phyloP scores from a whole-genome alignment of 805 yeast species.

The Wickerhamiella domercqiae region DNA sequence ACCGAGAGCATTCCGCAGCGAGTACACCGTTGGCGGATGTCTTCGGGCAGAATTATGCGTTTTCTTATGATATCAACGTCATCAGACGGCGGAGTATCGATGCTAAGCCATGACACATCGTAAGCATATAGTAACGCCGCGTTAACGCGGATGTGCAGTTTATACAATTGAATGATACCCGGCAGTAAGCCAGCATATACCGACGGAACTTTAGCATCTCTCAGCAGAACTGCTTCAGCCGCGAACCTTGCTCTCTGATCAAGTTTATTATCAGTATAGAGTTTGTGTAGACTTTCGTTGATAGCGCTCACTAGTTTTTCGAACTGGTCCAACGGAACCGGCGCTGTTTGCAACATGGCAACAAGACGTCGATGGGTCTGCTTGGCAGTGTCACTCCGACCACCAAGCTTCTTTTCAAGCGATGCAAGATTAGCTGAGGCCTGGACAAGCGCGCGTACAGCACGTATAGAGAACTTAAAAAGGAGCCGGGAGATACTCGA shows the following conservation, averaged over 20 bases:
- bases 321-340: constrained; percentile 14
- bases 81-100: constrained; percentile 18
- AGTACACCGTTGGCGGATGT: constrained; percentile 31
- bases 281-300: constrained; percentile 13
- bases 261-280: constrained; percentile 11
- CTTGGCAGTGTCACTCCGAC: constrained; percentile 5
- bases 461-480: constrained; percentile 25
- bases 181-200: constrained; percentile 26
- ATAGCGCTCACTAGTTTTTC: constrained; percentile 12
- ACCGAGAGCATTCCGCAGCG: constrained; percentile 39
- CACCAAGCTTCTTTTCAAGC: constrained; percentile 7
- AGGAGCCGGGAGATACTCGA: constrained; percentile 25
- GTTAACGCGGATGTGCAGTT: constrained; percentile 29
- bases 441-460: constrained; percentile 22
- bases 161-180: constrained; percentile 34
- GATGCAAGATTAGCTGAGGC: constrained; percentile 10
- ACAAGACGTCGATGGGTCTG: constrained; percentile 12
- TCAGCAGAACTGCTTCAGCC: constrained; percentile 19
- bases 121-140: constrained; percentile 44
- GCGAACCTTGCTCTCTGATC: constrained; percentile 7
- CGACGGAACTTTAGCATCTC: constrained; percentile 39
- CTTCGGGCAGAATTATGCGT: constrained; percentile 25
- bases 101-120: constrained; percentile 50
- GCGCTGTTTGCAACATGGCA: constrained; percentile 11
- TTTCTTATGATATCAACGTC: constrained; percentile 26